Evolutionary conservation across 2,329 filamentous ascomycete species (phyloP), one percentile per base, ranked within the genome.

Genomic region (Botrytis deweyae): DNA sequence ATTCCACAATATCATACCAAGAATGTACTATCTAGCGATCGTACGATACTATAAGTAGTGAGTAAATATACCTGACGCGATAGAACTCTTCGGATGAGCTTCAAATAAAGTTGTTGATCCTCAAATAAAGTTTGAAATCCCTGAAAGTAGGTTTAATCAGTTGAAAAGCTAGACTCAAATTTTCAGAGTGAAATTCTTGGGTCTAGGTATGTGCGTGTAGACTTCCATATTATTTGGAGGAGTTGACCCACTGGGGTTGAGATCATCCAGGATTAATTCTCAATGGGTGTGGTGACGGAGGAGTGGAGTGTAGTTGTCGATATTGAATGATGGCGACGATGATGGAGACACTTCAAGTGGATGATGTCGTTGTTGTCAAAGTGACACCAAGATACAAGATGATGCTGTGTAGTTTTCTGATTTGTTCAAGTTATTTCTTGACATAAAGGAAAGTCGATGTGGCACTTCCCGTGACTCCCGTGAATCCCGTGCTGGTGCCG

Each of bases 51-150:
- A 55, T 29, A 55, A 55, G 14, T 6, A 18, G 33, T 4, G 58
- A 22, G 18, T 25, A 36, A 25, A 61, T 14, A 25, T 14, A 36
- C n/a, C 58, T 36, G 33, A 61, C 20, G 58, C 33, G 33, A 22
- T 16, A 33, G 52, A 29, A 29, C 52, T 58, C n/a, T 25, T 63
- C 36, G 25, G 2, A 42, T n/a, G 61, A 42, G 61, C 61, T 63
- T 40, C 29, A 46, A 68, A 70, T 33, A 70, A 29, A 44, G 49
- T 49, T 70, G 25, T 40, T 55, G 67, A 59, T 70, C 49, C 14
- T 42, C 49, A 42, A n/a, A 33, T 70, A 70, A 33, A 59, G 67
- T 70, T 70, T 61, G 38, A 58, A 20, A 70, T 59, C 38, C 49
- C 67, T 18, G 7, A 20, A 42, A 14, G 22, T 22, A 55, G 18